Base-by-base conservation (phyloP, 371 early-diverging fungal genomes). In the Chytridium lagenaria region DNA sequence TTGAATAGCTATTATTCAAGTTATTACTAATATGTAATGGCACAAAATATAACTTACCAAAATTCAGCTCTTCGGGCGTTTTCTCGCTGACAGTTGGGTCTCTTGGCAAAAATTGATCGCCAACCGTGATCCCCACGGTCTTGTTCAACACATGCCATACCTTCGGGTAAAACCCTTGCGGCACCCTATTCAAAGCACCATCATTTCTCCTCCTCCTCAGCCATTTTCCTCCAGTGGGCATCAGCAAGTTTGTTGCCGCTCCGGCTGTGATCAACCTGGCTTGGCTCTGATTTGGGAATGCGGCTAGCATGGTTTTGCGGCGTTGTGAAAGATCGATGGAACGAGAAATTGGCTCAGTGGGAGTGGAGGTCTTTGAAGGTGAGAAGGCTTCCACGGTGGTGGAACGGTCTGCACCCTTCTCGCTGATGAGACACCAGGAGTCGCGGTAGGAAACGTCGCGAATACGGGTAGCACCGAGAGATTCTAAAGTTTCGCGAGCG, bases 31-130 rank as follows among this genome's bases (percentile, higher is more conserved):
- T 5, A 22, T 61, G 10, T 23, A 26, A 55, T 23, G 26, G 10
- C 36, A 61, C 16, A 34, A 44, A 10, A 2, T 7, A 37, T 3
- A 33, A 55, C 76, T 55, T 49, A 83, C 82, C 85, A 74, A 86
- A 86, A 70, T 83, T 84, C 33, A 85, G 75, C 75, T 94, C 94
- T 50, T 94, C 93, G 0, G 94, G 88, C 0, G 95, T 94, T 81
- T 90, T 92, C 76, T 94, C 94, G 38, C 90, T 89, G 7, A 94
- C 89, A 1, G 92, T 92, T 5, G 95, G 95, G 68, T 95, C 92
- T 10, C 93, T 77, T 0, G 91, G 91, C 57, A 95, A 78, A 26
- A 78, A 80, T 44, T 85, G 81, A 1, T 83, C 74, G 2, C 85
- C 86, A 67, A 94, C 73, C 0, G 71, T 83, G 30, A 88, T 81